These are phyloP conservation scores for Bathelium albidoporum DNA, from an alignment of 495 filamentous ascomycete genomes.

Conservation along the genomic window DNA sequence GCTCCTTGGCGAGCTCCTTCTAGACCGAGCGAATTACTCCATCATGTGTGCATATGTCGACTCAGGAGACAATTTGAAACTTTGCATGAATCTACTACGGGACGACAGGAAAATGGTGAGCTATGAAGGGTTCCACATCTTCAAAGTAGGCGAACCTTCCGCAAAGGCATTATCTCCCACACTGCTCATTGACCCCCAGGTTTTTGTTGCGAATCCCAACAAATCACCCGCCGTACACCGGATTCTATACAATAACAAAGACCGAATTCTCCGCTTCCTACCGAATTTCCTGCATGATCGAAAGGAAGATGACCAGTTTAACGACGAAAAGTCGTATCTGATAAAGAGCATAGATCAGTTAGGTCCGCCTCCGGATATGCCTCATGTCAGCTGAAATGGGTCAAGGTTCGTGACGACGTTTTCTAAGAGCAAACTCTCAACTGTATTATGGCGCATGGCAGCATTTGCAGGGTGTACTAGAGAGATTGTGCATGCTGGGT, in stretches of 20 bases:
- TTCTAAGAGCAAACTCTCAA: background rate
- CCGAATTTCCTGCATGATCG: constrained; percentile 88
- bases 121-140: constrained; percentile 98
- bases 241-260: constrained; percentile 90
- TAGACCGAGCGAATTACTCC: constrained; percentile 92
- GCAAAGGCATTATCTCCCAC: background rate
- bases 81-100: constrained; percentile 90
- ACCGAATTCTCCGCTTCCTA: constrained; percentile 78
- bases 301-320: constrained; percentile 96
- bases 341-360: constrained; percentile 86
- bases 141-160: constrained; percentile 54
- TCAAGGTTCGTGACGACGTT: background rate
- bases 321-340: constrained; percentile 91
- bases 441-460: background rate
- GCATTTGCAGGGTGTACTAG: background rate
- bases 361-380: constrained; percentile 34
- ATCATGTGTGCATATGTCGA: constrained; percentile 98
- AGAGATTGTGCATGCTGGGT: background rate
- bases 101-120: constrained; percentile 98
- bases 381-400: background rate
- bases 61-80: constrained; percentile 86
- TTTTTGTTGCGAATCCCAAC: constrained; percentile 95
- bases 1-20: constrained; percentile 83
- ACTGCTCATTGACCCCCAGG: constrained; percentile 34
- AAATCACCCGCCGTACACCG: constrained; percentile 90